These are phyloP conservation scores for Flammula alnicola DNA, from an alignment of 1,284 basidiomycete species.

Conservation along the genomic window DNA sequence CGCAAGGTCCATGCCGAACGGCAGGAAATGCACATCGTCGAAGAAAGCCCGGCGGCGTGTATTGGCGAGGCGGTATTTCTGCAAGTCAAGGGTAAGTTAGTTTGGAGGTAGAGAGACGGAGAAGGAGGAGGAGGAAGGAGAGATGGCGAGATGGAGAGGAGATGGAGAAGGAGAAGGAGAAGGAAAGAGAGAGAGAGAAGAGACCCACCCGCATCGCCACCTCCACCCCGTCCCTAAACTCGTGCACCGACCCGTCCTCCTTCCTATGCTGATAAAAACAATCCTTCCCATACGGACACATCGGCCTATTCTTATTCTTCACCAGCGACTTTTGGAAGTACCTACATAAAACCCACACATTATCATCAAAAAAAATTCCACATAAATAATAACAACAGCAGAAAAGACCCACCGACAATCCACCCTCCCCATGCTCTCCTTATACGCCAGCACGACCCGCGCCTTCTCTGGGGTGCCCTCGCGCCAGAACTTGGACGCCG, in stretches of 20 bases:
- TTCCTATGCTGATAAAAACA: slow-evolving; percentile 77
- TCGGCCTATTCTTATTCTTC: slow-evolving; percentile 43
- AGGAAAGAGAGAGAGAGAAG: not conserved
- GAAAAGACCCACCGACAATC: slow-evolving; percentile 56
- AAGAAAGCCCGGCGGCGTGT: too few species aligned
- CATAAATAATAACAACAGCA: too few species aligned
- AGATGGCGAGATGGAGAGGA: not conserved
- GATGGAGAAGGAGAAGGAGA: not conserved
- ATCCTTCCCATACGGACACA: slow-evolving; percentile 76
- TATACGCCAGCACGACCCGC: slow-evolving; percentile 58
- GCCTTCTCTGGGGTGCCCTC: slow-evolving; percentile 57
- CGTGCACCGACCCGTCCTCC: slow-evolving; percentile 61
- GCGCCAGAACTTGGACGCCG: slow-evolving; percentile 67
- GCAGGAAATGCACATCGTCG: too few species aligned
- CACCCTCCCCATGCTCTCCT: slow-evolving; percentile 69
- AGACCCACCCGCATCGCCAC: slow-evolving; percentile 51
- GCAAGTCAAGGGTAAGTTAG: too few species aligned
- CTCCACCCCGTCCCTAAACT: slow-evolving; percentile 59
- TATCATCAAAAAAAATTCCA: slow-evolving; percentile 8
- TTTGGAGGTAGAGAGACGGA: too few species aligned
- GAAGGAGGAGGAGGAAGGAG: too few species aligned
- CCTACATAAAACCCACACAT: slow-evolving; percentile 41
- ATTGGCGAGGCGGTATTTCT: too few species aligned
- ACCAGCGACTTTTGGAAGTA: slow-evolving; percentile 61
- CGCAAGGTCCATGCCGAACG: too few species aligned